Evolutionary conservation across 2,329 filamentous ascomycete species (phyloP), one percentile per base, ranked within the genome.

Genomic region (Colletotrichum karsti): DNA sequence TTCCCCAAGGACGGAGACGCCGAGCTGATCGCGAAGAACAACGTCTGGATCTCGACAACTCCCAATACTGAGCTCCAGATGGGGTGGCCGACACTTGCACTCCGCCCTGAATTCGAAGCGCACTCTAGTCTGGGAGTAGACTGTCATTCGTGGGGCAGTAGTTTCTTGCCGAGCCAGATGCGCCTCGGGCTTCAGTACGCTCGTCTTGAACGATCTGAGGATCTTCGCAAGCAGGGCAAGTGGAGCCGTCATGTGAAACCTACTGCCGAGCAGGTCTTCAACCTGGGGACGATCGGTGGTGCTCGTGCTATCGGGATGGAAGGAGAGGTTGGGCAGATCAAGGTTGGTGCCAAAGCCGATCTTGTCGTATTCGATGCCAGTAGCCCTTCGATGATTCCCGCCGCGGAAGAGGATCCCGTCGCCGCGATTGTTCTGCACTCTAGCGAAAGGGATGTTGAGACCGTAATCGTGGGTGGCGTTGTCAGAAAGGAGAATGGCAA

Each of bases 11-110:
- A 71, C 0, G 74, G 77, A 7, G 81, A 84, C 51, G 78, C 77
- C 1, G 72, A 74, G 8, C 60, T 85, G 18, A 71, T 74, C 30
- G 70, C 60, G 1, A 37, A 74, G 20, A 71, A 77, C 9, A 76
- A 78, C 7, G 78, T 77, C 1, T 75, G 76, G 48, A 73, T 86
- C 15, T 83, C 81, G 3, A 77, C 75, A 15, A 87, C 85, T 1
- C 84, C 85, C 0, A 81, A 81, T n/a, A 83, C 84, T 0, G 85
- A 87, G 71, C 72, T 85, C 9, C 84, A 87, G 68, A 86, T 85
- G 83, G 80, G 77, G 0, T 77, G 78, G 0, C 74, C 77, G 9
- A 59, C 64, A 1, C 9, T 58, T 15, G 51, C 24, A 5, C 60
- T 64, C 2, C 60, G 12, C 1, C 59, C 64, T 1, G 53, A 64